Percentiles rank a stretch among this genome's conserved stretches.
phyloP scores from a whole-genome alignment of 139 green algal species.

The Auxenochlorella pyrenoidosa region DNA sequence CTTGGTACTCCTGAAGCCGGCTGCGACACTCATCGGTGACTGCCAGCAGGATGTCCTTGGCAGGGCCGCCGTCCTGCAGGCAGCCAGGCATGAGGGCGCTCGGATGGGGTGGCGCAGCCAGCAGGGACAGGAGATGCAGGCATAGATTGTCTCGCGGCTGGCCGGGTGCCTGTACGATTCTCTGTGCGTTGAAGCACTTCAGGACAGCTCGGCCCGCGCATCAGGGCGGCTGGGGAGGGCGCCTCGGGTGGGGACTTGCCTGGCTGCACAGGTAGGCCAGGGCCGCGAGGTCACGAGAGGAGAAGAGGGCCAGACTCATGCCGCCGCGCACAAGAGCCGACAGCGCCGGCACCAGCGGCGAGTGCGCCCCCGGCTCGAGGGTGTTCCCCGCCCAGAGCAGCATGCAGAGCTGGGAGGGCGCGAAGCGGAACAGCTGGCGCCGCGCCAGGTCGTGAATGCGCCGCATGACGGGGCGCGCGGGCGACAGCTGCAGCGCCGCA shows the following conservation, averaged over 20 bases:
- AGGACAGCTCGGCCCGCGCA: too few species aligned
- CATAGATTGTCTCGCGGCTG: background rate
- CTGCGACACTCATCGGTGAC: background rate
- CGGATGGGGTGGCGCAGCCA: background rate
- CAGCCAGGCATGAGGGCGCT: background rate
- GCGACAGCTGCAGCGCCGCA: background rate
- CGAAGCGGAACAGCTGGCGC: background rate
- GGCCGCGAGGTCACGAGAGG: slow-evolving; percentile 21
- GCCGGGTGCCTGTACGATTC: background rate
- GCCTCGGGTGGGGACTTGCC: too few species aligned
- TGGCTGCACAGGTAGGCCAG: slow-evolving; percentile 20
- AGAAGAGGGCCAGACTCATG: slow-evolving; percentile 39
- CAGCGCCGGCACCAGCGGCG: slow-evolving; percentile 12
- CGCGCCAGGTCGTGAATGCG: slow-evolving; percentile 7
- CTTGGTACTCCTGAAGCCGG: background rate
- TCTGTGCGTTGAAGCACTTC: background rate
- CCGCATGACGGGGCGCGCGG: background rate
- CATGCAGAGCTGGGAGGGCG: slow-evolving; percentile 33
- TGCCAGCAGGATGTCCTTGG: background rate
- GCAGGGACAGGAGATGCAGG: background rate
- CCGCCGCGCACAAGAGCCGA: background rate
- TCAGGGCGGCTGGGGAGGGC: too few species aligned
- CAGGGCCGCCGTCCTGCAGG: background rate
- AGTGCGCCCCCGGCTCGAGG: slow-evolving; percentile 1
- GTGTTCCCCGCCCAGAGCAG: slow-evolving; percentile 40